A percentile compares a stretch with the other conserved stretches of the same genome.
Conservation (phyloP, 2,329 filamentous ascomycete species). For the Xylaria digitata region DNA sequence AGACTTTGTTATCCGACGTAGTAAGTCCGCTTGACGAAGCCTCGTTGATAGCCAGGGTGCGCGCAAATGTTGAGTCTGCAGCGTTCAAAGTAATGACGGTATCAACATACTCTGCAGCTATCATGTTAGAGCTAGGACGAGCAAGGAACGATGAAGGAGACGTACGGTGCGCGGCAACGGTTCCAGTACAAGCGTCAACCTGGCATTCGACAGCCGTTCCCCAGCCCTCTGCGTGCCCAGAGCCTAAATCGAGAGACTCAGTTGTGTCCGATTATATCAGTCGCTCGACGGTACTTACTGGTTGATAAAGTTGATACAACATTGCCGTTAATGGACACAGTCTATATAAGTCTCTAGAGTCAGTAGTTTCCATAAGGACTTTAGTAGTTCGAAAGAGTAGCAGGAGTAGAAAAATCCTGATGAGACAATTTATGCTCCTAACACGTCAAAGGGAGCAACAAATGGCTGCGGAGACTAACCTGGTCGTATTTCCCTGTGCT, state of each 20-base stretch:
- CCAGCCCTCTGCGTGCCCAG: slow-evolving; percentile 49
- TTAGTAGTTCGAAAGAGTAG: too few relatives aligned
- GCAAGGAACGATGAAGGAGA: not conserved
- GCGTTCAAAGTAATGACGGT: slow-evolving; percentile 48
- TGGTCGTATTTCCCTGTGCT: slow-evolving; percentile 49
- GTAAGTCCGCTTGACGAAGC: slow-evolving; percentile 45
- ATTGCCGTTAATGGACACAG: slow-evolving; percentile 47
- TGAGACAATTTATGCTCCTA: too few relatives aligned
- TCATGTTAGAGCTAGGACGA: not conserved
- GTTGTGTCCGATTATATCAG: not conserved
- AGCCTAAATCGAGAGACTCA: slow-evolving; percentile 33
- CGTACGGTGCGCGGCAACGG: slow-evolving; percentile 48
- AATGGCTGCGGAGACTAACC: too few relatives aligned
- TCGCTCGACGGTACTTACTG: slow-evolving; percentile 19
- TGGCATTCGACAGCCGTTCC: slow-evolving; percentile 51
- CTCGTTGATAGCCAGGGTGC: slow-evolving; percentile 47
- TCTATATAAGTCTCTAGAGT: not conserved
- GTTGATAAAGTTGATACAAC: slow-evolving; percentile 48
- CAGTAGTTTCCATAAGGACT: too few relatives aligned
- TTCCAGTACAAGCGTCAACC: slow-evolving; percentile 45
- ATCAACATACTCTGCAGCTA: slow-evolving; percentile 44
- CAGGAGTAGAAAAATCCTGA: too few relatives aligned
- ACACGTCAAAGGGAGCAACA: too few relatives aligned
- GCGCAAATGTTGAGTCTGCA: slow-evolving; percentile 44
- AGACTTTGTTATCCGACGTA: slow-evolving; percentile 47